Evolutionary conservation across 768 basidiomycete species (phyloP).

Genomic region (Leccinum aurantiacum): DNA sequence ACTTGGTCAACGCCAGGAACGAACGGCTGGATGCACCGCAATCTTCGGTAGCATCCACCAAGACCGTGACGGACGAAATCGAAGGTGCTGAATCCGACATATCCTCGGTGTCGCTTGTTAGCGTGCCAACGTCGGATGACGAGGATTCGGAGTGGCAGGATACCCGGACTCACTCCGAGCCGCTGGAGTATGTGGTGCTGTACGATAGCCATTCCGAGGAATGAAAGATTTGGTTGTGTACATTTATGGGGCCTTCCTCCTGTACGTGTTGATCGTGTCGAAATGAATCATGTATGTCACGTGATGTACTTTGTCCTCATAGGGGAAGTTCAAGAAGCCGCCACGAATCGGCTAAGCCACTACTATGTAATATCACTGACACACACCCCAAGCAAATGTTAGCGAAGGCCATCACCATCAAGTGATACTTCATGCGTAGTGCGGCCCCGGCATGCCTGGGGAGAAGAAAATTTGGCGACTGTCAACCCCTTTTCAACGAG

Average conservation of each 20-base stretch:
- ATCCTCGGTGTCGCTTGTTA: conserved; percentile 59
- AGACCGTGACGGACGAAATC: conserved; percentile 41
- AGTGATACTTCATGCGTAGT: conserved; percentile 15
- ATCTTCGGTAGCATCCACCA: conserved; percentile 20
- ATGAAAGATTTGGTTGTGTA: conserved; percentile 17
- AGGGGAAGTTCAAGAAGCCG: conserved; percentile 8
- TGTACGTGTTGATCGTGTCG: neutral
- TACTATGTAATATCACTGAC: neutral
- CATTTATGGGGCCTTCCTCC: neutral
- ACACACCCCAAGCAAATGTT: neutral
- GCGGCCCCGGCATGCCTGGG: conserved; percentile 18
- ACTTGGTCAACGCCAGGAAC: conserved; percentile 13
- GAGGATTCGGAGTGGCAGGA: conserved; percentile 62
- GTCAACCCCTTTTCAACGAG: conserved; percentile 22
- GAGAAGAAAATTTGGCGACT: conserved; percentile 31
- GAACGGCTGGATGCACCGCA: conserved; percentile 9
- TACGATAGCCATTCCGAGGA: conserved; percentile 67
- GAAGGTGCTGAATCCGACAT: conserved; percentile 38
- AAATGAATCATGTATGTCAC: conserved; percentile 3
- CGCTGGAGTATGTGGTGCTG: conserved; percentile 66
- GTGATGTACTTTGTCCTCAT: conserved; percentile 8
- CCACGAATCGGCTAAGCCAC: neutral
- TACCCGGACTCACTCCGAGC: conserved; percentile 43
- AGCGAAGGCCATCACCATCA: neutral
- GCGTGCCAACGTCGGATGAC: conserved; percentile 55